phyloP scores from a whole-genome alignment of 2,329 filamentous ascomycete species.

The Pseudocercospora crystallina region DNA sequence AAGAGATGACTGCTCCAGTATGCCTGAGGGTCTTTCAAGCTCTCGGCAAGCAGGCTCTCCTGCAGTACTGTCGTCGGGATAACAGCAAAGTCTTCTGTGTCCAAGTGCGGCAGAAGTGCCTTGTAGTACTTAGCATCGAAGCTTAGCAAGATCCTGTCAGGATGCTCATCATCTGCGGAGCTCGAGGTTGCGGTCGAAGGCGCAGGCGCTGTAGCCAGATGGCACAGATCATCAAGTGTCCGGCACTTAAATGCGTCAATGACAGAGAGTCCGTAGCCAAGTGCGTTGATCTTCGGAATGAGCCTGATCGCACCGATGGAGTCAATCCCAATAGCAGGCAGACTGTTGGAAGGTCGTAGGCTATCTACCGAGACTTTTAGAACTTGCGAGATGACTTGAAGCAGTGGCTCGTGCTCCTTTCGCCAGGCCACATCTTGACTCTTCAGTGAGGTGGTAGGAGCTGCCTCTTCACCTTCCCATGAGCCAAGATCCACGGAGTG shows the following conservation, averaged over 20 bases:
- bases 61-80: conserved; percentile 17
- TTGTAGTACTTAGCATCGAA: conserved; percentile 14
- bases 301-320: conserved; percentile 18
- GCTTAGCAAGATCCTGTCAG: conserved; percentile 1
- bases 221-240: conserved; percentile 9
- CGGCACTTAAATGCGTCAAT: conserved; percentile 17
- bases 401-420: conserved; percentile 2
- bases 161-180: not conserved
- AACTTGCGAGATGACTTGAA: conserved; percentile 9
- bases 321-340: conserved; percentile 17
- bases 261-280: conserved; percentile 12
- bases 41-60: conserved; percentile 15
- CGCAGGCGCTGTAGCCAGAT: conserved; percentile 3
- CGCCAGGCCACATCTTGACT: conserved; percentile 2
- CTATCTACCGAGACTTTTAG: not conserved
- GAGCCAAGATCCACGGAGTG: conserved; percentile 3
- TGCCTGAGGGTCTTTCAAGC: conserved; percentile 12
- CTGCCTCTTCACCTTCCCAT: conserved; percentile 4
- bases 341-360: conserved; percentile 9
- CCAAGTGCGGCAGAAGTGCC: conserved; percentile 1
- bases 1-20: conserved; percentile 21
- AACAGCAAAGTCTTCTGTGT: conserved; percentile 13
- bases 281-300: conserved; percentile 16
- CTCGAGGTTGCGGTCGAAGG: not conserved
- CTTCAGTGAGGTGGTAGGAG: not conserved